Evolutionary conservation across 176 grass and related monocot genomes (phyloP).

Genomic region (Bromus sterilis): DNA sequence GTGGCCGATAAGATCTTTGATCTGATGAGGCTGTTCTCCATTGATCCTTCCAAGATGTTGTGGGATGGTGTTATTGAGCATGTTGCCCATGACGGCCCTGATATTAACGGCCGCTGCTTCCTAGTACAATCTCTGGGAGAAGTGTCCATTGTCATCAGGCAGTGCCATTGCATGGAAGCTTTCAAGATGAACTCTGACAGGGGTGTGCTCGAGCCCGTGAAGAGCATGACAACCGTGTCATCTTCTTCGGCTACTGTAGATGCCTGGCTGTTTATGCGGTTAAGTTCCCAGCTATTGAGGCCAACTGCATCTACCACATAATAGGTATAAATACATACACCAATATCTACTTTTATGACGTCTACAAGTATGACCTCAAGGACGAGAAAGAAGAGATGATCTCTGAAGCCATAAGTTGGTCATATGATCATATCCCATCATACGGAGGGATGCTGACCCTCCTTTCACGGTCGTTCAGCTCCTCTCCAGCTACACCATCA

Average conservation of each 20-base stretch:
- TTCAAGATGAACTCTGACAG: background rate
- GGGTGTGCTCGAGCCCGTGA: background rate
- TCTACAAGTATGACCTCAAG: background rate
- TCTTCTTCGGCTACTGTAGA: background rate
- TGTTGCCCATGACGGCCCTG: background rate
- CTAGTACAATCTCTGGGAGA: background rate
- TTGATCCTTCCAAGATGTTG: background rate
- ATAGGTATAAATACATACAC: background rate
- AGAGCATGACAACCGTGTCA: background rate
- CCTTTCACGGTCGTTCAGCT: background rate
- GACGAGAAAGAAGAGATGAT: background rate
- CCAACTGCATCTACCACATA: background rate
- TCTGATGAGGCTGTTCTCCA: background rate
- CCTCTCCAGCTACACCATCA: background rate
- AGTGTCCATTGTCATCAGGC: background rate
- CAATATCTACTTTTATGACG: background rate
- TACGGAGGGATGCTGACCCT: background rate
- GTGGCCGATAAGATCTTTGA: background rate
- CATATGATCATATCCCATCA: background rate
- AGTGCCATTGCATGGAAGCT: background rate
- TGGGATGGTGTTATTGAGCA: background rate
- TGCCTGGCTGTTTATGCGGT: background rate
- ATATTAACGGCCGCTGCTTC: background rate
- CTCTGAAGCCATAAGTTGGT: background rate
- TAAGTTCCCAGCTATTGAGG: background rate